Base-by-base conservation (phyloP, 805 yeast species). In the Hanseniaspora lindneri region DNA sequence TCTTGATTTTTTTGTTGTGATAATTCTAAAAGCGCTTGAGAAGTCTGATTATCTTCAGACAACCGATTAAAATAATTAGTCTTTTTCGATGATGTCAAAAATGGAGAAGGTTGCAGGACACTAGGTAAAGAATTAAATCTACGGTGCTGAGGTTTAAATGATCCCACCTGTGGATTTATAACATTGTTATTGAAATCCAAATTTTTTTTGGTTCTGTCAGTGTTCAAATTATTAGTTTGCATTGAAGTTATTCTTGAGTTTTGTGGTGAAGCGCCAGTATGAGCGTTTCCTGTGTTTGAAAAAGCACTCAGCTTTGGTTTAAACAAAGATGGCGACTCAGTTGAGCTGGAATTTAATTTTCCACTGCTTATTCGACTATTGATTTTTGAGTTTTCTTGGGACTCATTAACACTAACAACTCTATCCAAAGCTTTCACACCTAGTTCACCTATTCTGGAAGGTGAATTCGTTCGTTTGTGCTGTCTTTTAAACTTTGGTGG, bases 391-490 rank as follows among this genome's bases (percentile, higher is more conserved):
- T n/a, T 44, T 44, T 49, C 52, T 28, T 49, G 44, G 7, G 28
- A 16, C 16, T 41, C 47, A 39, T 33, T 39, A 30, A 43, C 20
- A 24, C 42, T 46, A 7, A 54, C 54, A 7, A 56, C 53, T 11
- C 61, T 59, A 33, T 60, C 61, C 29, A 74, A 55, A 1, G 68
- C 66, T 0, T 84, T 80, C 1, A 80, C 83, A 1, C 86, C 85
- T 20, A 72, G 74, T 1, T 86, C 86, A 0, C 88, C 88, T 10
- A 79, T 70, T 55, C 76, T 77, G 1, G 85, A 82, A 0, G 87
- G 87, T 1, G 84, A 77, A 27, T 72, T 60, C 16, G 80, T 75
- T 52, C 79, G 61, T 52, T 55, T 56, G 39, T 57, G 58, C 9
- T 29, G 33, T 34, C 36, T 41, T 14, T 47, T 41, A 25, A 35